Evolutionary conservation across 2,329 filamentous ascomycete genomes (phyloP), one percentile per base, ranked within the genome.

Genomic region (Pseudogymnoascus sp.): DNA sequence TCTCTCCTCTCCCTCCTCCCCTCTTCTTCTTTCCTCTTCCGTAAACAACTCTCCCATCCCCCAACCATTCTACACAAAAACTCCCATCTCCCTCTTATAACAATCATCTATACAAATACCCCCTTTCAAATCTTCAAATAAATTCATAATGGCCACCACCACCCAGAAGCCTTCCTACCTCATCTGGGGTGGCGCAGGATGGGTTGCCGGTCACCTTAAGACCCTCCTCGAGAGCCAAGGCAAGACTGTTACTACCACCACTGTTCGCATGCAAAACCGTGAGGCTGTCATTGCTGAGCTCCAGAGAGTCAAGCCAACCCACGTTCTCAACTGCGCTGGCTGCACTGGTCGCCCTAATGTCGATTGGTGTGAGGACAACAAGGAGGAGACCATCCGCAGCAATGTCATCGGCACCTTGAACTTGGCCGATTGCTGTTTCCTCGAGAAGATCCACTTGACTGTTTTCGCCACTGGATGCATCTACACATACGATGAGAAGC

Each of bases 311-410:
- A 81, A 82, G 73, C 86, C 86, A 21, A 87, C 84, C 3, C 84
- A 87, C 69, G 84, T 88, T 62, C 74, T 88, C 59, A 87, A 87
- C 73, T 83, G 81, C 64, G 86, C 86, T 58, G 86, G 85, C 64
- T 84, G 80, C 70, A 88, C 85, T 2, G 86, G 86, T 59, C 79
- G 84, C 25, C 85, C 85, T 65, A 88, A 88, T 66, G 84, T 87
- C 71, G 86, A 88, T 74, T 87, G 85, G 85, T 88, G 86, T 69
- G 86, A 89, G 75, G 83, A 86, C 69, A 81, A 88, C 76, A 86
- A 83, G 74, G 81, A 86, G 72, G 81, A 82, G 61, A 88, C 86
- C 5, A 81, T 88, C 70, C 80, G 85, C 63, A 86, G 82, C 71
- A 89, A 89, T 69, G 85, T 85, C 61, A 80, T 87, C 55, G 86